These are phyloP conservation scores for Lepidium didymum DNA, from an alignment of 345 rosid species.

Conservation along the genomic window DNA sequence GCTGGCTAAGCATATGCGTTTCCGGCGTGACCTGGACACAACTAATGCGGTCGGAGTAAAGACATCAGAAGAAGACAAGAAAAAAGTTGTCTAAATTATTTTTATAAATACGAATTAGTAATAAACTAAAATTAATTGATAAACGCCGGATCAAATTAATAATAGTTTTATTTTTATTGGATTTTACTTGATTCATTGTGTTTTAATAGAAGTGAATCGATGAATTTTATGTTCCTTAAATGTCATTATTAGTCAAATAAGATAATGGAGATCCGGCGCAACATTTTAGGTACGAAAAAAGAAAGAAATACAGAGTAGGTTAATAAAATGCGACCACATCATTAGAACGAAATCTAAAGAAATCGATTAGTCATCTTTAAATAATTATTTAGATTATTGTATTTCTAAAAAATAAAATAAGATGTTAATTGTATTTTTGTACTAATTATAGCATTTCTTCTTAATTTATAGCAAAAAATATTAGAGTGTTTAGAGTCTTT, in stretches of 20 bases:
- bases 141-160: not conserved
- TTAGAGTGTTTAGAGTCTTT: not conserved
- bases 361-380: not conserved
- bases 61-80: constrained; percentile 8
- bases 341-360: constrained; percentile 8
- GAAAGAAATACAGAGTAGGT: not conserved
- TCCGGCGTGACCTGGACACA: constrained; percentile 32
- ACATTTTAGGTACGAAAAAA: not conserved
- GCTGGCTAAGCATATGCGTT: constrained; percentile 31
- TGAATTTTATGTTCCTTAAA: constrained; percentile 5
- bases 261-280: not conserved
- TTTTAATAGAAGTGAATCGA: constrained; percentile 1
- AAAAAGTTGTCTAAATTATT: not conserved
- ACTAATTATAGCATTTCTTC: not conserved
- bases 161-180: not conserved
- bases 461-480: not conserved
- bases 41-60: constrained; percentile 20
- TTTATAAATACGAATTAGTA: not conserved
- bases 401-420: not conserved
- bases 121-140: not conserved
- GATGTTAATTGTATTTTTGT: no score
- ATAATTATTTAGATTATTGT: not conserved
- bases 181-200: not conserved
- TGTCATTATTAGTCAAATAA: not conserved
- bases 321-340: constrained; percentile 14